Conservation (phyloP, 2,329 filamentous ascomycete genomes). For the Moelleriella libera region DNA sequence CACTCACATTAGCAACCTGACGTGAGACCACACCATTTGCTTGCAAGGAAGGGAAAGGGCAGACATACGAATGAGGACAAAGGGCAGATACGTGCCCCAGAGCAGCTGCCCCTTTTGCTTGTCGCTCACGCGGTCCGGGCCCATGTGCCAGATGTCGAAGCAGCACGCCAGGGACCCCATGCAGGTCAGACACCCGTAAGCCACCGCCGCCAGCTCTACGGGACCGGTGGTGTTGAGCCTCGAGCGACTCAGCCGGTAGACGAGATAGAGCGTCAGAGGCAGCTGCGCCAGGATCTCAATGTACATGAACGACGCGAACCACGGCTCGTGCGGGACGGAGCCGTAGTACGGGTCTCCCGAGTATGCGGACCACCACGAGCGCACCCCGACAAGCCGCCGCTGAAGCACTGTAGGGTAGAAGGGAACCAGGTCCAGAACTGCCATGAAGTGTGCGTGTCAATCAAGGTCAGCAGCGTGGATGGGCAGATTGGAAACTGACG, state of each 20-base stretch:
- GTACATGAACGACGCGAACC: constrained; percentile 36
- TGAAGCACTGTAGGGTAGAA: constrained; percentile 36
- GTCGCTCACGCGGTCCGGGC: constrained; percentile 25
- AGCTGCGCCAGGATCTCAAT: constrained; percentile 36
- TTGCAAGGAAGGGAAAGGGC: not conserved
- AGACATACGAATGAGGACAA: constrained; percentile 30
- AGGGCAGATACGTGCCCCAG: constrained; percentile 36
- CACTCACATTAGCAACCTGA: not conserved
- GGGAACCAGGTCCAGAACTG: constrained; percentile 39
- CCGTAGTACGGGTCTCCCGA: constrained; percentile 41
- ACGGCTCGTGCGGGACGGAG: constrained; percentile 22
- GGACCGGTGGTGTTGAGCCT: constrained; percentile 20
- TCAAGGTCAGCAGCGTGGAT: not conserved
- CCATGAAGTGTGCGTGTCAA: not conserved
- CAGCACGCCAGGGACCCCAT: constrained; percentile 38
- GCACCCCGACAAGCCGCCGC: constrained; percentile 29
- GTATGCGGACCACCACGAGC: constrained; percentile 28
- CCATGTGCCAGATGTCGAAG: constrained; percentile 34
- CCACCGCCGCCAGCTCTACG: constrained; percentile 34
- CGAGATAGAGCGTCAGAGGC: constrained; percentile 33
- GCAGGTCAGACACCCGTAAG: constrained; percentile 35
- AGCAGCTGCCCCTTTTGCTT: constrained; percentile 31
- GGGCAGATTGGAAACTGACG: constrained; percentile 10
- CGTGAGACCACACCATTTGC: not conserved
- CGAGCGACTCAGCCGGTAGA: constrained; percentile 20